Evolutionary conservation across 1,139 yeast species (phyloP), one percentile per base, ranked within the genome.

Genomic region (Protomyces gravidus): DNA sequence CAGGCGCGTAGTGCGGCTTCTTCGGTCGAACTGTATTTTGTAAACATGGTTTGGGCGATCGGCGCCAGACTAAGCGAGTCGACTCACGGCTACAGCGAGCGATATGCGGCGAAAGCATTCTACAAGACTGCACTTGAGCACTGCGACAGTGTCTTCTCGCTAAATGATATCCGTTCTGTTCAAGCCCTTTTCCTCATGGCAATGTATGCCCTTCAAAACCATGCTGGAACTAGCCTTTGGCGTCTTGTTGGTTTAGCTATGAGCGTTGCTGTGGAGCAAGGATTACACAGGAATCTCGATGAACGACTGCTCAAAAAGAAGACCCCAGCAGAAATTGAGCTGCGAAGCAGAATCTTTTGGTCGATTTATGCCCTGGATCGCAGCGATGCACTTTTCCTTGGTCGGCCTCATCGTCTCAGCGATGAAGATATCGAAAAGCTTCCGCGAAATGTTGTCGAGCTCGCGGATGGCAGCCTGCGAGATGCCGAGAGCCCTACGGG

Each of bases 11-110:
- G 17, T 13, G 30, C 32, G 6, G 48, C 48, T 3, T 28, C 28
- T 13, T 27, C 13, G n/a, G 17, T 25, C 7, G 26, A 17, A n/a
- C 17, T 45, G 26, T 45, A 13, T n/a, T 27, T 25, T n/a, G 48
- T 19, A 11, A 15, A 45, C 23, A 45, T 45, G 48, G 48, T 45
- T 7, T 45, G 48, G 48, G 48, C 48, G 15, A 45, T 45, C 32
- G 48, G 48, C 5, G 48, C 48, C 17, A 5, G 32, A 4, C 32
- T 45, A 9, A 45, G 28, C 19, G 48, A 45, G 27, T 15, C 48
- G 17, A n/a, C 28, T 19, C 23, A 13, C 4, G 32, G 48, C 7
- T 45, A 45, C 15, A 25, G 32, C 19, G 48, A 25, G 23, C 28
- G 32, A 15, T 45, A 45, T n/a, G 32, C 32, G 5, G 28, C 48